Base-by-base conservation (phyloP, 2,329 filamentous ascomycete species). In the Aspergillus floridensis region DNA sequence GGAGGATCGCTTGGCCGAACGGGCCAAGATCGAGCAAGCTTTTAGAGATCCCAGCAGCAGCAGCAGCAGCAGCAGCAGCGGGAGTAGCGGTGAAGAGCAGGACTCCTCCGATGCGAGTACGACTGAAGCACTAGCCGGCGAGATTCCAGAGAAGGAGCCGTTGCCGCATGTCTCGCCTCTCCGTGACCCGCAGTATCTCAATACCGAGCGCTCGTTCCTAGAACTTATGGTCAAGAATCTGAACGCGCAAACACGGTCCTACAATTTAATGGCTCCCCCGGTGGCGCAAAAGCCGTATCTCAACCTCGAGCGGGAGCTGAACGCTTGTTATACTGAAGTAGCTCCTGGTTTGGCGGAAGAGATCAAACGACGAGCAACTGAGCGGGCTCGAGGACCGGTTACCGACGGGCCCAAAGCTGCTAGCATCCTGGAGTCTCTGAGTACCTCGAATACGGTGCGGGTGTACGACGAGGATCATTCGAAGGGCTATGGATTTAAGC, bases 251-350 rank as follows among this genome's bases (percentile, higher is more conserved):
- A 89, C 92, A 7, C 86, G 95, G 26, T 90, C 90, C 14, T 99
- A 99, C 80, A 98, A 98, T 68, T 84, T 98, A 3, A 93, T 96
- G 87, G 93, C 95, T 0, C 95, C 95, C 0, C 88, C 92, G 57
- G 82, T 96, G 1, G 93, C 93, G 2, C 96, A 95, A 77, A 96
- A 96, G 74, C 91, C 93, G 0, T 98, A 98, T 74, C 92, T 92
- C 70, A 88, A 83, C 2, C 84, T 98, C 7, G 86, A 92, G 49
- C 86, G 93, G 52, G 95, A 99, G 76, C 81, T 98, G 16, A 83
- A 82, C 31, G 81, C 85, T 2, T 97, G 93, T 72, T 98, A 88
- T 70, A 89, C 92, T 0, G 93, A 96, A 61, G 88, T 96, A 1
- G 93, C 93, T 6, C 92, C 92, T 0, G 79, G 83, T 50, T 75